Conservation (phyloP, 768 basidiomycete species). For the Trametes gibbosa region DNA sequence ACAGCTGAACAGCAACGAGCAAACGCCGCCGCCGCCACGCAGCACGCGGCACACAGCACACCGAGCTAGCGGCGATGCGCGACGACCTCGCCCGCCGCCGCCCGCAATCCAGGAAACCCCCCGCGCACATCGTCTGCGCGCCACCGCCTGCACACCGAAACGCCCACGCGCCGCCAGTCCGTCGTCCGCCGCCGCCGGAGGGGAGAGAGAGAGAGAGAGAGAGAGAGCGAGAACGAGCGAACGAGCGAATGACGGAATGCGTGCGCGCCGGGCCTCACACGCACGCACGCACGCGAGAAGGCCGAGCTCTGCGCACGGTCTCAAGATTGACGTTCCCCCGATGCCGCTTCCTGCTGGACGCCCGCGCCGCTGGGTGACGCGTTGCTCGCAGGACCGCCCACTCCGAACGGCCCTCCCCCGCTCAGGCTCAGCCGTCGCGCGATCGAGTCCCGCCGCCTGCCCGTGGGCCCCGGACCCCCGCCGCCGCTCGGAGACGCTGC, state of each 20-base stretch:
- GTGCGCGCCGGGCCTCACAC: background rate
- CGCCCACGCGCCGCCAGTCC: background rate
- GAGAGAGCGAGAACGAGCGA: too few relatives aligned
- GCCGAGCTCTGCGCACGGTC: background rate
- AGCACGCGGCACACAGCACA: too few relatives aligned
- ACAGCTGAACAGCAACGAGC: background rate
- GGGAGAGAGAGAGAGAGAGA: too few relatives aligned
- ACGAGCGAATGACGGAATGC: too few relatives aligned
- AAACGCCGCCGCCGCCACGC: background rate
- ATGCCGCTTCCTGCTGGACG: slow-evolving; percentile 23
- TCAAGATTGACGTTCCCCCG: slow-evolving; percentile 27
- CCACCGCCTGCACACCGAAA: too few relatives aligned
- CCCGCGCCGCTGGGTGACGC: background rate
- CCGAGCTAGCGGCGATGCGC: background rate
- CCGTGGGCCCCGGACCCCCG: slow-evolving; percentile 1
- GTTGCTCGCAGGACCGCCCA: slow-evolving; percentile 11
- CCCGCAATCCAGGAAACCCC: background rate
- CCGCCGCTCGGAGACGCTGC: background rate
- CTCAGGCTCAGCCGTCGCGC: slow-evolving; percentile 33
- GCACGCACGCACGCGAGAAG: background rate
- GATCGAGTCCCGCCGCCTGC: slow-evolving; percentile 29
- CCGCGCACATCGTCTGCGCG: background rate
- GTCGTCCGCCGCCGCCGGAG: background rate
- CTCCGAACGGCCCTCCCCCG: slow-evolving; percentile 23
- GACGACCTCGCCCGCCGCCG: background rate